Evolutionary conservation across 371 early-diverging fungal species (phyloP), one percentile per base, ranked within the genome.

Genomic region (Mortierella sp.): DNA sequence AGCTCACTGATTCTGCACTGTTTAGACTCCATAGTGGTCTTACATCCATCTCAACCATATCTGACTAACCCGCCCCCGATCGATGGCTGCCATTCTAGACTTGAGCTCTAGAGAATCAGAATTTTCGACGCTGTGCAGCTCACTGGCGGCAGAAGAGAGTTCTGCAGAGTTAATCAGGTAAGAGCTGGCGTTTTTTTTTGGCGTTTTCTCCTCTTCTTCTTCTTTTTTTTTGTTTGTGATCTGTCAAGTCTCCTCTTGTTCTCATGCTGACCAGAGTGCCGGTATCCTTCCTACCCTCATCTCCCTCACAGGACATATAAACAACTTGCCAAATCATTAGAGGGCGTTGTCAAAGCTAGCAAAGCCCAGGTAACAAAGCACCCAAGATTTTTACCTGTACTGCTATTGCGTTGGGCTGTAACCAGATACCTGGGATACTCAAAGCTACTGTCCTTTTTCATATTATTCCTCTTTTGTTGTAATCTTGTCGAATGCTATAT

Each of bases 281-380:
- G 2, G 50, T 14, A 14, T n/a, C 21, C 50, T 21, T 50, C 16
- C 5, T 50, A n/a, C 50, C 50, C 4, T 21, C 14, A 4, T 53
- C 23, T 16, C 26, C 9, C 23, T 9, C 12, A 19, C 26, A 75
- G 75, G 25, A 45, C 66, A 14, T 79, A 72, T 46, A 79, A 79
- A 44, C 15, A 58, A 43, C 46, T 79, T 47, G 68, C 79, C 15
- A 79, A 73, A 26, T 73, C 79, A 15, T 26, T 79, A 44, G 79
- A 79, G 52, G 79, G 73, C 11, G 66, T 79, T 66, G 62, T 73
- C 6, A 79, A 72, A 56, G 73, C 70, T 28, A 72, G 79, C 58
- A 79, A 79, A 52, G 79, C 79, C 14, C 79, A 79, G 70, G 79
- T 79, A 72, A 16, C 58, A 4, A 16, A n/a, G n/a, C n/a, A n/a